Percentiles rank a stretch among this genome's conserved stretches.
Evolutionary conservation across 139 green algal genomes (phyloP).

Genomic region (Chlamydomonas sphaeroides): DNA sequence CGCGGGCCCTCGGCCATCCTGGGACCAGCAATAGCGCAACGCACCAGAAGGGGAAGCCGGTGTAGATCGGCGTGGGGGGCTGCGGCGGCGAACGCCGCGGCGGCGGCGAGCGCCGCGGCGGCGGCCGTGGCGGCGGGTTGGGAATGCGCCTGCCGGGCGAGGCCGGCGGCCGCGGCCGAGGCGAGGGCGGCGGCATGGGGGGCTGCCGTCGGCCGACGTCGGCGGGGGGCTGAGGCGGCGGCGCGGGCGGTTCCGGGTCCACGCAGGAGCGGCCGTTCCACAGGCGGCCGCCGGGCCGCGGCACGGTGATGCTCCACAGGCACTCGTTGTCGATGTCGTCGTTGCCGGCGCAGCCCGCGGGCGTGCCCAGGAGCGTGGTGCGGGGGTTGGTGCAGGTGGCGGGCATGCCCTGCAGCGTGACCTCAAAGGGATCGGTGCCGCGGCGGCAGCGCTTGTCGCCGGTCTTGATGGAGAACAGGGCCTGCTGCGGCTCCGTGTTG

Average conservation of each 20-base stretch:
- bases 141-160: not conserved
- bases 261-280: not conserved
- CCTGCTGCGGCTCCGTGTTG: not conserved
- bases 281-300: not conserved
- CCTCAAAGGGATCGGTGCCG: not conserved
- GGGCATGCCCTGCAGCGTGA: not conserved
- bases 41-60: too few species aligned
- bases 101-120: too few species aligned
- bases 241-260: not conserved
- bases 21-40: too few species aligned
- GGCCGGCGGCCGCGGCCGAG: not conserved
- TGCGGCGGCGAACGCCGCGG: too few species aligned
- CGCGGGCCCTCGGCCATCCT: too few species aligned
- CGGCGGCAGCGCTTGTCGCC: not conserved
- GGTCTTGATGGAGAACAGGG: not conserved
- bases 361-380: not conserved
- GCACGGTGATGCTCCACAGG: not conserved
- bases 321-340: constrained; percentile 7
- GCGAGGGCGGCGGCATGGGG: not conserved
- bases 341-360: not conserved
- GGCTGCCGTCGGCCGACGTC: too few species aligned
- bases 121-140: too few species aligned
- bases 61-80: too few species aligned
- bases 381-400: not conserved
- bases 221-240: too few species aligned